Conservation (phyloP, 2,329 filamentous ascomycete species). For the Talaromyces sp. region DNA sequence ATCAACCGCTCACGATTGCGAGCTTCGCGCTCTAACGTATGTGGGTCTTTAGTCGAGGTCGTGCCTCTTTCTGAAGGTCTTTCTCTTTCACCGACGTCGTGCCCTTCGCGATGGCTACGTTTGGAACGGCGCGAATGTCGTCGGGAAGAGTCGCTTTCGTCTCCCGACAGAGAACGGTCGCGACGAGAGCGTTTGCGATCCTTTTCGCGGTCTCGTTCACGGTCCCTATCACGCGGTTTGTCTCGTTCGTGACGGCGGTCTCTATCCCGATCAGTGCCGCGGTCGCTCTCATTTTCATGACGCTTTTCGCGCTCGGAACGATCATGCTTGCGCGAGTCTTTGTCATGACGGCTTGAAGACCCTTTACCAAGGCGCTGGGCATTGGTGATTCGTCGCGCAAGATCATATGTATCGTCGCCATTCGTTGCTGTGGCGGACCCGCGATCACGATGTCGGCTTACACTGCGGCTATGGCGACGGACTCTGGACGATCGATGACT, state of each 20-base stretch:
- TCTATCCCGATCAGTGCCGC: constrained; percentile 32
- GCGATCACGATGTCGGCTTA: constrained; percentile 35
- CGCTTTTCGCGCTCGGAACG: constrained; percentile 27
- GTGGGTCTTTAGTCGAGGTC: constrained; percentile 57
- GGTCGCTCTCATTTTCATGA: constrained; percentile 24
- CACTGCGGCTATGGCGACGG: constrained; percentile 42
- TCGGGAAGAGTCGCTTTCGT: constrained; percentile 31
- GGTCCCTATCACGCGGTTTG: constrained; percentile 26
- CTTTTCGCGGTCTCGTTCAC: constrained; percentile 33
- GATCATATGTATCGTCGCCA: constrained; percentile 24
- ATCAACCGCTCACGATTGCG: constrained; percentile 61
- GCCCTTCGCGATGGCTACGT: constrained; percentile 24
- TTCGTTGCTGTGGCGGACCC: constrained; percentile 25
- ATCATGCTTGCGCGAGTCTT: constrained; percentile 24
- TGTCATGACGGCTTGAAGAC: constrained; percentile 28
- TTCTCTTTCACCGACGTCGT: constrained; percentile 25
- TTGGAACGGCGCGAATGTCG: constrained; percentile 37
- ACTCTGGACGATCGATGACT: constrained; percentile 34
- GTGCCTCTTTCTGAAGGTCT: constrained; percentile 10
- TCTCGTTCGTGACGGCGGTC: constrained; percentile 43
- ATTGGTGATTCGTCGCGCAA: constrained; percentile 26
- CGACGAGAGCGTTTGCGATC: constrained; percentile 41
- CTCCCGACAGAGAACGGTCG: constrained; percentile 37
- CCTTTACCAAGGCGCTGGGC: constrained; percentile 28
- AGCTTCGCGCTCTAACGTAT: constrained; percentile 71